phyloP scores from a whole-genome alignment of 306 rosid genomes.

The Alnus glutinosa region DNA sequence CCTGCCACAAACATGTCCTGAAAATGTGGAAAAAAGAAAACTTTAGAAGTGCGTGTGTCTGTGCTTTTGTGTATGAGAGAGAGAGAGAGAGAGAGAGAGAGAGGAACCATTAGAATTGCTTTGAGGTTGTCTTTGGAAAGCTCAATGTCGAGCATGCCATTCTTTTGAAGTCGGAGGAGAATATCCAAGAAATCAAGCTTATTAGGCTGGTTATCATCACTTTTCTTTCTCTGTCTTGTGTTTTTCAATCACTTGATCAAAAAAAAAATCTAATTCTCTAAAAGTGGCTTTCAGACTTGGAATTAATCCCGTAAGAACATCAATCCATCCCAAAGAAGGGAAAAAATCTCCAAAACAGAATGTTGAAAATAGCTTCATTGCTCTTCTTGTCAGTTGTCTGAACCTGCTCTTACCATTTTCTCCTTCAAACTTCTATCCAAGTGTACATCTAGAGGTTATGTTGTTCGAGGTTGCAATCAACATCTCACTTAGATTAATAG shows the following conservation, averaged over 20 bases:
- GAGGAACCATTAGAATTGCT: conserved; percentile 24
- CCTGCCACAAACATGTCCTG: conserved; percentile 33
- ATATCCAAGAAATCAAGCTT: conserved; percentile 32
- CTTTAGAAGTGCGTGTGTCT: background rate
- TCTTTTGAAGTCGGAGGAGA: conserved; percentile 35
- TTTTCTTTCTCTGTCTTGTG: background rate
- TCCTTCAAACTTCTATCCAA: conserved; percentile 13
- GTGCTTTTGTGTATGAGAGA: background rate
- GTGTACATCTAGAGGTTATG: background rate
- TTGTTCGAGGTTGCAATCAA: background rate
- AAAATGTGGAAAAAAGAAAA: background rate
- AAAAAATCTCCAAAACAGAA: conserved; percentile 7
- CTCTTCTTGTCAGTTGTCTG: background rate
- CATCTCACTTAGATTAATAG: conserved; percentile 8
- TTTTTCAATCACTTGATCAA: background rate
- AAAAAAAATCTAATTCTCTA: background rate
- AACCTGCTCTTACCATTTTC: conserved; percentile 12
- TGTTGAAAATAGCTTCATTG: background rate
- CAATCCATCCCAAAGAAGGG: conserved; percentile 20
- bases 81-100: background rate
- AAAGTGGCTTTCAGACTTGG: background rate
- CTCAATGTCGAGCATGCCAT: conserved; percentile 10
- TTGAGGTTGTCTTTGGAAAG: conserved; percentile 29
- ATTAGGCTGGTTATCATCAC: background rate
- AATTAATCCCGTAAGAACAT: background rate